Evolutionary conservation across 73 alveolate genomes (phyloP), one percentile per base, ranked within the genome.

Genomic region (Symbiodinium natans): DNA sequence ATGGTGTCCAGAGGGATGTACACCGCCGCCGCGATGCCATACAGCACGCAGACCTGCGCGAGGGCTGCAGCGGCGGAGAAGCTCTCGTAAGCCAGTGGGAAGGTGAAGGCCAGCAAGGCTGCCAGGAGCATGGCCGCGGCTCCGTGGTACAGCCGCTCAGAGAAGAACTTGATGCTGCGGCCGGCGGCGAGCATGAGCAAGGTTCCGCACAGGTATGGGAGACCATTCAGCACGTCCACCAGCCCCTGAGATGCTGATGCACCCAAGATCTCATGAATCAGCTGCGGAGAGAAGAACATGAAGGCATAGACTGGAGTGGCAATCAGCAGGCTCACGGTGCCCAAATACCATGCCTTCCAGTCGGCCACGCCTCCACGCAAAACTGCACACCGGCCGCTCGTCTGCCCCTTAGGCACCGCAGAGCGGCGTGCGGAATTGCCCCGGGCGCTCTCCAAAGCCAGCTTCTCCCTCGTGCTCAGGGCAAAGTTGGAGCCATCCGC

Each of bases 261-360:
- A 29, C 80, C 80, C 40, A 63, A 13, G 80, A 63, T 63, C 5
- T 25, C 11, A 36, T 63, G 80, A 36, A 63, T 63, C 29, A 63
- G 80, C 80, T 63, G 36, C 80, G 80, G 80, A 9, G 80, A 63
- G 80, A 63, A 63, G 36, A 63, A 63, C 80, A 63, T 63, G 38
- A 63, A 63, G 80, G 80, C 80, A 6, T 63, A 63, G 36, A 63
- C 80, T 17, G 80, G 80, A 3, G 80, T 63, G 29, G 80, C 80
- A 63, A 63, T 63, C 36, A 63, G 80, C 80, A 63, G 36, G 38
- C 36, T 29, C 36, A 63, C 80, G 13, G 27, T 63, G 80, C 80
- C 80, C 80, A 63, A 29, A 36, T 63, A 63, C 80, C 80, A 63
- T 23, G 80, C 80, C 80, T 63, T 29, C 80, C 71, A 52, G 31